phyloP scores from a whole-genome alignment of 2,329 filamentous ascomycete species.

The Microdochium paspali region DNA sequence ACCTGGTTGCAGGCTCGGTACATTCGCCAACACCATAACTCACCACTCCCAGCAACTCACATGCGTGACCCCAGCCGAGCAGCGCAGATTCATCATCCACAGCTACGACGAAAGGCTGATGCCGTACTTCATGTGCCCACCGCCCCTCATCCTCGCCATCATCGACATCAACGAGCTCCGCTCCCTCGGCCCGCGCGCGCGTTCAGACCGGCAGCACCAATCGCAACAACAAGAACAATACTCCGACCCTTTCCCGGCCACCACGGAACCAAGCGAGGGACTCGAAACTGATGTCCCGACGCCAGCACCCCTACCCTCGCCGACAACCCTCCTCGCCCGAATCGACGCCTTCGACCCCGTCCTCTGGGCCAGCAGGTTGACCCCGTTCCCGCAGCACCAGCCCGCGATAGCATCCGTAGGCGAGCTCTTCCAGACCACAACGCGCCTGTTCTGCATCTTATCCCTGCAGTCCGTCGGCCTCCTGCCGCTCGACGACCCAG shows the following conservation, averaged over 20 bases:
- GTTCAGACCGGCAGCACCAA: background rate
- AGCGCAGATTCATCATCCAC: background rate
- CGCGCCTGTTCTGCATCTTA: background rate
- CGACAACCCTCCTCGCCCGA: background rate
- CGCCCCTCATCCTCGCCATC: background rate
- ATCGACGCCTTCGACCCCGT: background rate
- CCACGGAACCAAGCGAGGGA: too few species aligned
- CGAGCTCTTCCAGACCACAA: background rate
- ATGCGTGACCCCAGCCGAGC: background rate
- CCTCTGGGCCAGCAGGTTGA: background rate
- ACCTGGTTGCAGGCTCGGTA: background rate
- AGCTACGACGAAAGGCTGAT: background rate
- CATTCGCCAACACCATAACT: background rate
- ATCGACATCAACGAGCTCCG: background rate
- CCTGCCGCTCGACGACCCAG: background rate
- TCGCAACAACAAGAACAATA: background rate
- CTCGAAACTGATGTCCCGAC: too few species aligned
- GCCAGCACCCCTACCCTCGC: background rate
- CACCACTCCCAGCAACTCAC: background rate
- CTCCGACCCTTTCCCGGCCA: too few species aligned
- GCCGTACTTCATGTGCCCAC: background rate
- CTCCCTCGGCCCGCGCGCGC: background rate
- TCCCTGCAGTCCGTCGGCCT: background rate
- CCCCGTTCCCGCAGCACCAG: background rate
- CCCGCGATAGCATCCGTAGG: background rate